Evolutionary conservation across 2,329 filamentous ascomycete genomes (phyloP).

Genomic region (Xylariaceae sp.): DNA sequence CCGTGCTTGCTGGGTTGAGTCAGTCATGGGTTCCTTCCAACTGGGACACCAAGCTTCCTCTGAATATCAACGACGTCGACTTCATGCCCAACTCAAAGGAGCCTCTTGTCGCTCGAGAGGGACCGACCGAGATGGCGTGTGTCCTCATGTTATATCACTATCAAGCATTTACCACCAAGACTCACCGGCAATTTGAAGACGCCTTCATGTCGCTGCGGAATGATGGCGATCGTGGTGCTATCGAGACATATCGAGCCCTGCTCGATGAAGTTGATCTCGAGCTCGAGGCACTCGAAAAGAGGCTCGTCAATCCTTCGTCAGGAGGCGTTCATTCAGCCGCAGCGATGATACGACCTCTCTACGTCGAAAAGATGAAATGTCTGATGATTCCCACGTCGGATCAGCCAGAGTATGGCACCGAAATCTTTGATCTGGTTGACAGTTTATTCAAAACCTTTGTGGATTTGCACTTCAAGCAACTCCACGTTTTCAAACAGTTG

Average conservation of each 20-base stretch:
- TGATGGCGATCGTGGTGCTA: conserved; percentile 2
- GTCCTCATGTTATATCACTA: conserved; percentile 19
- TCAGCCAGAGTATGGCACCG: conserved; percentile 18
- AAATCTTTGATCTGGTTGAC: conserved; percentile 18
- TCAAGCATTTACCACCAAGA: conserved; percentile 12
- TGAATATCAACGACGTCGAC: conserved; percentile 31
- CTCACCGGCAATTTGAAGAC: conserved; percentile 13
- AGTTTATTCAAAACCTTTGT: conserved; percentile 20
- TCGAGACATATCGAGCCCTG: conserved; percentile 14
- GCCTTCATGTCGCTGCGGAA: conserved; percentile 14
- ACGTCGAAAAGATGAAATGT: conserved; percentile 15
- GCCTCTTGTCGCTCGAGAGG: conserved; percentile 15
- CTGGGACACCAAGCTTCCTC: conserved; percentile 24
- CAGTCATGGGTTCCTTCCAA: conserved; percentile 21
- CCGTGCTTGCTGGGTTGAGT: conserved; percentile 25
- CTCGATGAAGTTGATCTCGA: conserved; percentile 24
- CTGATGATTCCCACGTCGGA: conserved; percentile 15
- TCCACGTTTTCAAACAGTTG: conserved; percentile 6
- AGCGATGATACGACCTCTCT: conserved; percentile 13
- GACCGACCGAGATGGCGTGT: conserved; percentile 24
- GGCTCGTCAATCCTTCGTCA: conserved; percentile 23
- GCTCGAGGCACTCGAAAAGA: conserved; percentile 22
- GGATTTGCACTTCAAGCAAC: conserved; percentile 7
- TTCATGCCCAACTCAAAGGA: conserved; percentile 22
- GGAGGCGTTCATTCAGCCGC: conserved; percentile 26